Base-by-base conservation (phyloP, 2,329 filamentous ascomycete genomes). In the Xylaria sp. region DNA sequence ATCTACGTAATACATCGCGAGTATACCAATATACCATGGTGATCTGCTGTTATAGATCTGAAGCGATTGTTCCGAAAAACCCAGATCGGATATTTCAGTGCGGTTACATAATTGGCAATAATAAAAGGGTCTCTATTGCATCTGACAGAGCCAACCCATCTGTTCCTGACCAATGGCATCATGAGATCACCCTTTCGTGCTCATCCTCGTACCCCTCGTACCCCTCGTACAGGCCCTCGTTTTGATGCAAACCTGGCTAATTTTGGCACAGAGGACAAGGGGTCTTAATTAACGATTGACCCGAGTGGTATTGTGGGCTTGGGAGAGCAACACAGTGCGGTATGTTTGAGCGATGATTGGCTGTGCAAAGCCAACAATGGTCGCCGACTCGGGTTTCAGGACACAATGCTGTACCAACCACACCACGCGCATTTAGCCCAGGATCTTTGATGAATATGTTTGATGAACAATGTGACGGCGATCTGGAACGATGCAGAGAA, bases 371-470 rank as follows among this genome's bases (percentile, higher is more conserved):
- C 28, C 39, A 18, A 52, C 55, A 1, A 54, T 66, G 67, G 68
- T 72, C 70, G 70, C 70, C 70, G 70, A 72, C 70, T 72, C 70
- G 70, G 70, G 70, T 72, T 72, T 72, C 70, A 72, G 66, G 49
- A 56, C 64, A 62, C 61, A 64, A 66, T 55, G 66, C 43, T 28
- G 69, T 71, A 49, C 59, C 66, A 64, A 69, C 60, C 68, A 60
- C 48, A 63, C 52, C 68, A 68, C 61, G 56, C 66, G 54, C 49
- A 52, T 60, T 52, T 48, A 33, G 56, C 33, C 67, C 43, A 25
- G 63, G 62, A 56, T 64, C 54, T 52, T 41, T 56, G n/a, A 60
- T 62, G 62, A 60, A 56, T 48, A 55, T 69, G 64, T 51, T 66
- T 66, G 65, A 68, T 64, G 60, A 60, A 41, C 59, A 66, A 66